These are phyloP conservation scores for Talaromyces sp. DNA, from an alignment of 2,329 filamentous ascomycete genomes.

Conservation along the genomic window DNA sequence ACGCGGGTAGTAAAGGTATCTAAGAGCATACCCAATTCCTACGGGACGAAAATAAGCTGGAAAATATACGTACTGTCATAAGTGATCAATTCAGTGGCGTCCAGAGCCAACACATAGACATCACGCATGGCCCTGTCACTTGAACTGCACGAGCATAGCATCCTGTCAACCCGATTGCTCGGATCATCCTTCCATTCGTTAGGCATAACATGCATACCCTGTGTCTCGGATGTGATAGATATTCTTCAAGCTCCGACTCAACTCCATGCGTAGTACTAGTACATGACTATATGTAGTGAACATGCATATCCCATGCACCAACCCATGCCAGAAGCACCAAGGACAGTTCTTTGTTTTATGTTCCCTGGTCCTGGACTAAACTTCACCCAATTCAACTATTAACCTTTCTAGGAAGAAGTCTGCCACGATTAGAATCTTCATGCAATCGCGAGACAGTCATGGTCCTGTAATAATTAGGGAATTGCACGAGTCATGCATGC, in stretches of 20 bases:
- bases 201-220: neutral
- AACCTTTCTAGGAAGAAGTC: neutral
- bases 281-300: no score
- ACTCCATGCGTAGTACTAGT: neutral
- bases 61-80: no score
- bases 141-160: neutral
- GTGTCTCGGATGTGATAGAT: neutral
- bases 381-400: neutral
- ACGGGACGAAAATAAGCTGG: neutral
- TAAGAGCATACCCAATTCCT: neutral
- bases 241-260: neutral
- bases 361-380: neutral
- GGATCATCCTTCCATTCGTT: neutral
- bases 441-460: neutral
- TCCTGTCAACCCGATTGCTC: neutral
- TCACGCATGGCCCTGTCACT: no score
- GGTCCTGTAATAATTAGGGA: neutral
- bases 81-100: no score
- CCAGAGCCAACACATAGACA: no score
- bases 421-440: neutral
- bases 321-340: neutral
- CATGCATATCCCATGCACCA: neutral
- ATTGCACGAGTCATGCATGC: neutral
- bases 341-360: neutral
- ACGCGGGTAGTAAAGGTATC: neutral